A percentile compares a stretch with the other conserved stretches of the same genome.
phyloP scores from a whole-genome alignment of 2,329 filamentous ascomycete species.

The Metarhizium humberi region DNA sequence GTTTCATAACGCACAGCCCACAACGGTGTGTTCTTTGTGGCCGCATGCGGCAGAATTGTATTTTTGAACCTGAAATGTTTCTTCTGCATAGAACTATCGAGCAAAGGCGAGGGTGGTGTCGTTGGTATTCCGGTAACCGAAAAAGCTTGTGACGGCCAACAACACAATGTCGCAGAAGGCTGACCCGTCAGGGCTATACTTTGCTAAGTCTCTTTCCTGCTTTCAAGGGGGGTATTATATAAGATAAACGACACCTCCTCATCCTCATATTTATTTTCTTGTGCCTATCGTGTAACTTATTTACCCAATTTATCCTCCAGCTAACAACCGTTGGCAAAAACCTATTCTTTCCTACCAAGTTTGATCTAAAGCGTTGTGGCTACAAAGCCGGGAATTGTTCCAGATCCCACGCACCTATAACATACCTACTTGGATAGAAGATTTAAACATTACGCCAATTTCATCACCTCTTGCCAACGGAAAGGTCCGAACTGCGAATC shows the following conservation, averaged over 20 bases:
- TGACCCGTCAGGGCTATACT: not conserved
- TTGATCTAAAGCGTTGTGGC: not conserved
- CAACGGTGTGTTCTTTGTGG: constrained; percentile 9
- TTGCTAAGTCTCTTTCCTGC: not conserved
- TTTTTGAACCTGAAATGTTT: constrained; percentile 1
- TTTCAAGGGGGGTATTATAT: not conserved
- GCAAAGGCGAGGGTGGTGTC: not conserved
- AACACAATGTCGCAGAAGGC: not conserved
- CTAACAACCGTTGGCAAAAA: not conserved
- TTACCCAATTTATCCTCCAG: not conserved
- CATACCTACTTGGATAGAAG: not conserved
- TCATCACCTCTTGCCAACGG: not conserved
- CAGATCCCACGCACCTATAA: not conserved
- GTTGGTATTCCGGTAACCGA: not conserved
- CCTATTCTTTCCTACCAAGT: not conserved
- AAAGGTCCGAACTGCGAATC: not conserved
- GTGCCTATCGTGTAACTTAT: not conserved
- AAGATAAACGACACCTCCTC: not conserved
- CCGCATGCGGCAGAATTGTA: constrained; percentile 10
- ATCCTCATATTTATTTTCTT: not conserved
- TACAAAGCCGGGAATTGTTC: not conserved
- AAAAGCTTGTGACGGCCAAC: not conserved
- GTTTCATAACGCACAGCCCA: constrained; percentile 5
- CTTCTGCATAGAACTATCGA: not conserved
- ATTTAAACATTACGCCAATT: not conserved